Base-by-base conservation (phyloP, 139 green algal species). In the Mychonastes homosphaera region DNA sequence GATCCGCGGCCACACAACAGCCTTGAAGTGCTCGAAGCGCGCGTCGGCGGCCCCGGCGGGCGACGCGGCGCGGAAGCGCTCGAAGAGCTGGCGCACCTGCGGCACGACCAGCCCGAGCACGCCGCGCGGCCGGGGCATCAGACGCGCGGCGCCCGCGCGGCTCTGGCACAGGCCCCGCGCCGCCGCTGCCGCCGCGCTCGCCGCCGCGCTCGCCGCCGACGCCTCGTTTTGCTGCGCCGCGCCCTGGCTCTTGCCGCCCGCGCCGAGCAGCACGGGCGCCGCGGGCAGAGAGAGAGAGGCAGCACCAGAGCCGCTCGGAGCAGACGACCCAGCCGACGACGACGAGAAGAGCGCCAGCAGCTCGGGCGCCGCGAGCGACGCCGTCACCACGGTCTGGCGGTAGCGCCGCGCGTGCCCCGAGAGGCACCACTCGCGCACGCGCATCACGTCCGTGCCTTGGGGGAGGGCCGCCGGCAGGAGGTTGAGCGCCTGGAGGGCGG, bases 391-490 rank as follows among this genome's bases (percentile, higher is more conserved):
- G 2, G 82, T 96, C 72, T 98, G 92, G 24, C 89, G 72, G 26
- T 38, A 56, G n/a, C 49, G 13, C 38, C 38, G 33, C 0, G 35
- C 47, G 34, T 65, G 58, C 2, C 24, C 23, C 35, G 58, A 35
- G 21, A 65, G 47, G 26, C 56, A 64, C 75, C 65, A 82, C 55
- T 84, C 70, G 6, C 79, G 64, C 49, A 97, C 83, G 2, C 92
- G 84, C 90, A 96, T 98, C 64, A 98, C 86, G 75, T 98, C 86
- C 6, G 66, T 69, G 36, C 76, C 88, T 46, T 91, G 91, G 65
- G 90, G 83, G 54, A 84, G n/a, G n/a, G n/a, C 53, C 23, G 67
- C 69, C 6, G 91, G 91, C 45, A 95, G 56, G 24, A 61, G 57
- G 65, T 97, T 98, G 13, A 96, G 53, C 2, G 74, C 58, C 19